phyloP scores from a whole-genome alignment of 2,329 filamentous ascomycete species.

The Ophiocordyceps camponoti-saundersi region DNA sequence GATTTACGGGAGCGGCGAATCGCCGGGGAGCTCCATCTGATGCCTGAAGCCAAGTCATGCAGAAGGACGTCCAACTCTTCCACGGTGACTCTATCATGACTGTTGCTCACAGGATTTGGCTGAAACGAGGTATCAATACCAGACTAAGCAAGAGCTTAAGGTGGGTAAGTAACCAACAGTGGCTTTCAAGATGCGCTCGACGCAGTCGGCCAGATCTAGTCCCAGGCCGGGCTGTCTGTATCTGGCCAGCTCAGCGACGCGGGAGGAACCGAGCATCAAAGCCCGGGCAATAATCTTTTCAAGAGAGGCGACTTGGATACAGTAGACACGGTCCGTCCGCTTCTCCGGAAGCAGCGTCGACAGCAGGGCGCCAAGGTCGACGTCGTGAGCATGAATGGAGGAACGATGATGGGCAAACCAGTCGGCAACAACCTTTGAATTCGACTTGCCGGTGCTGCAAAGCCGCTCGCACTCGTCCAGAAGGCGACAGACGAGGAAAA shows the following conservation, averaged over 20 bases:
- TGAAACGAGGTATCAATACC: conserved; percentile 7
- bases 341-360: conserved; percentile 63
- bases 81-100: conserved; percentile 34
- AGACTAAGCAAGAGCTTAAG: background rate
- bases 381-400: conserved; percentile 37
- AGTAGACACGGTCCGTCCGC: conserved; percentile 63
- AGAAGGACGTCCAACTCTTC: conserved; percentile 57
- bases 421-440: conserved; percentile 23
- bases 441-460: conserved; percentile 14
- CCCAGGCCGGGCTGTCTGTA: conserved; percentile 42
- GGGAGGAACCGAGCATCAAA: conserved; percentile 45
- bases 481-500: conserved; percentile 56
- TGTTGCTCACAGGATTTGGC: conserved; percentile 23
- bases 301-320: conserved; percentile 43
- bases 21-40: conserved; percentile 51
- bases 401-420: conserved; percentile 56
- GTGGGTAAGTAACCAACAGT: conserved; percentile 28
- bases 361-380: conserved; percentile 46
- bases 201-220: conserved; percentile 54
- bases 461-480: conserved; percentile 47
- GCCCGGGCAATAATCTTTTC: conserved; percentile 50
- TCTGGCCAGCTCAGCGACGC: conserved; percentile 41
- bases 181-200: conserved; percentile 44
- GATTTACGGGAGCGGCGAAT: conserved; percentile 24
- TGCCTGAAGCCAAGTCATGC: conserved; percentile 47